Base-by-base conservation (phyloP, 495 filamentous ascomycete species). In the Viridothelium virens region DNA sequence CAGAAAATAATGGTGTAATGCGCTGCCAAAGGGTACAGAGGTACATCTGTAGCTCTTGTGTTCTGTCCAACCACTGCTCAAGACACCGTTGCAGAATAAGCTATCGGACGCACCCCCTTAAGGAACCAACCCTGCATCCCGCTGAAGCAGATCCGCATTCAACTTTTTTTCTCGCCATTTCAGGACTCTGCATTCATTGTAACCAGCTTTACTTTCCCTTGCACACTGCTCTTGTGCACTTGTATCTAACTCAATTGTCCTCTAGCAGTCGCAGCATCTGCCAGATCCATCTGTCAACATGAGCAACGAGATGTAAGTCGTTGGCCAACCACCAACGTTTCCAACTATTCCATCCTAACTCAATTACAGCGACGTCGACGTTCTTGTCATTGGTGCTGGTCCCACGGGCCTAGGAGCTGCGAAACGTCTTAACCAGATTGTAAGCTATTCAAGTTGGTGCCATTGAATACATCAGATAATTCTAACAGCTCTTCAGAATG, bases 351-450 rank as follows among this genome's bases (percentile, higher is more conserved):
- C 25, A 25, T 25, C 25, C 25, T 63, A 41, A 70, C 66, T 66
- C 11, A 38, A 36, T 64, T 38, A 53, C 72, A 96, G 92, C 76
- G 86, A 89, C 68, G 91, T 99, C 76, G 95, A 99, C 79, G 88
- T 99, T 70, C 90, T 99, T 72, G 87, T 99, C 79, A 97, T 99
- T 83, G 94, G 94, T 71, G 94, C 94, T 79, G 94, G 94, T 71
- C 94, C 94, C 66, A 97, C 94, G 71, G 94, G 94, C 71, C 83
- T 97, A 71, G 94, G 94, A 81, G 94, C 94, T 73, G 94, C 93
- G 64, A 99, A 99, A 83, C 89, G 94, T 73, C 85, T 99, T 64
- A 87, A 97, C 79, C 95, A 99, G 79, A 86, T 96, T 69, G 94
- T 97, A 83, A 68, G 88, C 71, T 50, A 61, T 70, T 70, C 74